phyloP scores from a whole-genome alignment of 2,329 filamentous ascomycete species.

The Cordyceps militaris region DNA sequence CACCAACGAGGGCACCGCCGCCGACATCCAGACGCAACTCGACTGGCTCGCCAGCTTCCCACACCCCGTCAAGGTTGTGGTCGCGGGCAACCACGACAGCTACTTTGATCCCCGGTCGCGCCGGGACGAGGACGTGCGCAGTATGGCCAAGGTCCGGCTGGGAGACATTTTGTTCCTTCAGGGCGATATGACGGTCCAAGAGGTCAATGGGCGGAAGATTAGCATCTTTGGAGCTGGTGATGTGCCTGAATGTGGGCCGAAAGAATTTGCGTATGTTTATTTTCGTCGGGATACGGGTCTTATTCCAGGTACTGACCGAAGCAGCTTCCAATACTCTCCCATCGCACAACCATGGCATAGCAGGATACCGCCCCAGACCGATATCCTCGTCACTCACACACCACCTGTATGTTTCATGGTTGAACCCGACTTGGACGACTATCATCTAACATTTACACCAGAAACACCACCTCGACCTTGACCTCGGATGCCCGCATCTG shows the following conservation, averaged over 20 bases:
- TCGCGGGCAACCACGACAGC: constrained; percentile 84
- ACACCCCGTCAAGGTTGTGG: constrained; percentile 72
- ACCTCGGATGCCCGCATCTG: constrained; percentile 63
- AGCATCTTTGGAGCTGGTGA: constrained; percentile 72
- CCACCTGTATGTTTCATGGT: constrained; percentile 51
- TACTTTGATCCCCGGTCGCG: constrained; percentile 68
- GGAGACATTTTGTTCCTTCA: constrained; percentile 69
- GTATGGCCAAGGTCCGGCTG: constrained; percentile 52
- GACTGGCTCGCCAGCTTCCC: constrained; percentile 73
- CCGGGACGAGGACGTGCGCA: constrained; percentile 45
- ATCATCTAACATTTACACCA: constrained; percentile 18
- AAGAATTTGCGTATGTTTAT: constrained; percentile 50
- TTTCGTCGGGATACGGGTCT: not conserved
- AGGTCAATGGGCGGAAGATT: constrained; percentile 50
- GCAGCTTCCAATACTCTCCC: constrained; percentile 64
- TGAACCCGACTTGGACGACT: not conserved
- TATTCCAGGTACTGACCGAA: not conserved
- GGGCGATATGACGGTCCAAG: constrained; percentile 56
- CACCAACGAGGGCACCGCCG: constrained; percentile 62
- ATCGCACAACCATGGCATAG: constrained; percentile 63
- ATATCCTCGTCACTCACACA: constrained; percentile 75
- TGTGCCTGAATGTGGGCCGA: constrained; percentile 67
- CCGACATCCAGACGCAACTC: constrained; percentile 72
- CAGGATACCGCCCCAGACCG: constrained; percentile 62
- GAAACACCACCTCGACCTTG: constrained; percentile 62